Evolutionary conservation across 2,329 filamentous ascomycete species (phyloP), one percentile per base, ranked within the genome.

Genomic region (Cladophialophora psammophila): DNA sequence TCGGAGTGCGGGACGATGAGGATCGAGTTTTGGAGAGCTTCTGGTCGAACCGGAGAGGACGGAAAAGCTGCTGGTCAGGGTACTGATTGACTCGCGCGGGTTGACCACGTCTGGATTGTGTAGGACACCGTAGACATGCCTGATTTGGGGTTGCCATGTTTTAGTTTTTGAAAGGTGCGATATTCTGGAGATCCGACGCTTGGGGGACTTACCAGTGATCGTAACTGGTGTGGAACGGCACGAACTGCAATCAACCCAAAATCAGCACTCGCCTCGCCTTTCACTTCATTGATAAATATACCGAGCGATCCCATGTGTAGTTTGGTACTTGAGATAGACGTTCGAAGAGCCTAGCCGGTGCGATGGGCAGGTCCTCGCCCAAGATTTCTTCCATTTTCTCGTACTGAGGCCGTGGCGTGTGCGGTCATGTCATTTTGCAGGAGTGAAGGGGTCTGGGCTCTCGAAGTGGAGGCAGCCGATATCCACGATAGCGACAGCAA

Each of bases 291-390:
- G 10, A 31, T 7, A 56, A 40, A 58, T 72, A 69, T 64, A 76
- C 75, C 15, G 86, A 84, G 72, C 91, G 90, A 78, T 93, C 90
- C 91, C 91, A 94, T 6, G 86, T 87, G 76, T 92, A 93, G 61
- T 90, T 91, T 54, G 89, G 85, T 71, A 94, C 84, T 76, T 92
- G 90, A 69, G 87, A 85, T 71, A 94, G 83, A 59, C 91, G 87
- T 77, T 93, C 90, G 73, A 89, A 90, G 61, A 94, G 85, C 74
- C 89, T 87, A 71, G 85, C 82, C 52, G 90, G 90, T 66, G 89
- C 88, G 76, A 82, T 77, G 68, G 81, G 81, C 67, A 83, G 75
- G 71, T 83, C 81, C 63, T 82, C 81, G 65, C 79, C 80, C 57
- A 82, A 74, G 57, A 82, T 71, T 45, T 72, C 71, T 13, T 72